phyloP scores from a whole-genome alignment of 495 filamentous ascomycete species.

The Penicillium tannophilum region DNA sequence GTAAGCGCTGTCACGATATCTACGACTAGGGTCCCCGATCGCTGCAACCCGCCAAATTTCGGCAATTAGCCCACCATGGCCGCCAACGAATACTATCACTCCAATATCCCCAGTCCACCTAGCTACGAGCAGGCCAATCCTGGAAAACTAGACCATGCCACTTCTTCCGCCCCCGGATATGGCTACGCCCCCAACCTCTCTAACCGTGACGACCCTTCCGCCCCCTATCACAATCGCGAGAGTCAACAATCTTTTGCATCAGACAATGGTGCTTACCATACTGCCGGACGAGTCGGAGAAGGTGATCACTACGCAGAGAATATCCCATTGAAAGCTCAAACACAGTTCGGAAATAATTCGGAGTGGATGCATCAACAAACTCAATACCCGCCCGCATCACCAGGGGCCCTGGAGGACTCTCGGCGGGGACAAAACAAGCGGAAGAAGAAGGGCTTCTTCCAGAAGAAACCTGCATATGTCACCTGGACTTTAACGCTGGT shows the following conservation, averaged over 20 bases:
- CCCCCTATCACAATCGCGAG: conserved; percentile 40
- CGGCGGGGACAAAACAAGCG: conserved; percentile 23
- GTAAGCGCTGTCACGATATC: neutral
- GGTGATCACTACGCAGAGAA: conserved; percentile 53
- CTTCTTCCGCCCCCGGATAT: conserved; percentile 31
- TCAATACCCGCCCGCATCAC: conserved; percentile 37
- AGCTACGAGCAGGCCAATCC: conserved; percentile 46
- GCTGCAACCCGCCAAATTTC: conserved; percentile 10
- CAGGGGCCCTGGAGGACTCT: conserved; percentile 28
- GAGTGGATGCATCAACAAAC: conserved; percentile 49
- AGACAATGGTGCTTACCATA: conserved; percentile 35
- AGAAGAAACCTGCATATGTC: conserved; percentile 73
- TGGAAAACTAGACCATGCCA: conserved; percentile 27
- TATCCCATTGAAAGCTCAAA: conserved; percentile 49
- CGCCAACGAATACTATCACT: conserved; percentile 78
- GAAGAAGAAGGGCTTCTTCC: conserved; percentile 55
- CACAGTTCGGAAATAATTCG: conserved; percentile 34
- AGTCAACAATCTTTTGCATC: conserved; percentile 46
- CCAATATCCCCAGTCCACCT: conserved; percentile 43
- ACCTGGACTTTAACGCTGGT: conserved; percentile 77
- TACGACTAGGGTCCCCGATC: neutral
- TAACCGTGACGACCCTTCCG: conserved; percentile 29
- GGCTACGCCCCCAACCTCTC: conserved; percentile 31
- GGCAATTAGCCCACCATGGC: conserved; percentile 62
- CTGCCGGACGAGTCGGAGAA: conserved; percentile 38